Conservation (phyloP, 1,139 yeast species). For the Scheffersomyces illinoinensis region DNA sequence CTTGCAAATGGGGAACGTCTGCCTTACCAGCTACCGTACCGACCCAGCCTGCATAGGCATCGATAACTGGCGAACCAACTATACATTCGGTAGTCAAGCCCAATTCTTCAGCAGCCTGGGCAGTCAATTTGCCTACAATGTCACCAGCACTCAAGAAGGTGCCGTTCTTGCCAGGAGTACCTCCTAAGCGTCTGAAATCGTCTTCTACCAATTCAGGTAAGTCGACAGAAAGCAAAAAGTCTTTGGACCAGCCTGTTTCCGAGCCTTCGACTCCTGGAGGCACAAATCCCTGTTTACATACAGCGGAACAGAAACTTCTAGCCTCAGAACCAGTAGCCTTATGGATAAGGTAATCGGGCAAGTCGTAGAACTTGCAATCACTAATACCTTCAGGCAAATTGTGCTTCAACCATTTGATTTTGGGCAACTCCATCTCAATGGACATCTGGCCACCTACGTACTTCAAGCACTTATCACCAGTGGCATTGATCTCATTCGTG, state of each 20-base stretch:
- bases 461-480: conserved; percentile 74
- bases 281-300: conserved; percentile 93
- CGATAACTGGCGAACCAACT: conserved; percentile 95
- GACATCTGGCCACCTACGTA: conserved; percentile 98
- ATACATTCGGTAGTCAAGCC: conserved; percentile 79
- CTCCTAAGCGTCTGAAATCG: conserved; percentile 80
- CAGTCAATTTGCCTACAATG: conserved; percentile 69
- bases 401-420: conserved; percentile 93
- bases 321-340: conserved; percentile 86
- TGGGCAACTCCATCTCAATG: conserved; percentile 96
- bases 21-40: conserved; percentile 95
- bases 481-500: conserved; percentile 76
- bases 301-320: conserved; percentile 85
- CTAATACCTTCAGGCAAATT: conserved; percentile 69
- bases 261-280: conserved; percentile 90
- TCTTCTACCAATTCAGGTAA: conserved; percentile 77
- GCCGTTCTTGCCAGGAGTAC: conserved; percentile 73
- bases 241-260: conserved; percentile 84
- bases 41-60: conserved; percentile 98
- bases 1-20: conserved; percentile 45
- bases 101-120: conserved; percentile 73
- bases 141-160: conserved; percentile 85
- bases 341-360: conserved; percentile 88
- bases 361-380: conserved; percentile 82
- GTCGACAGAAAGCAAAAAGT: conserved; percentile 67